Base-by-base conservation (phyloP, 345 rosid genomes). In the Barbarea vulgaris region DNA sequence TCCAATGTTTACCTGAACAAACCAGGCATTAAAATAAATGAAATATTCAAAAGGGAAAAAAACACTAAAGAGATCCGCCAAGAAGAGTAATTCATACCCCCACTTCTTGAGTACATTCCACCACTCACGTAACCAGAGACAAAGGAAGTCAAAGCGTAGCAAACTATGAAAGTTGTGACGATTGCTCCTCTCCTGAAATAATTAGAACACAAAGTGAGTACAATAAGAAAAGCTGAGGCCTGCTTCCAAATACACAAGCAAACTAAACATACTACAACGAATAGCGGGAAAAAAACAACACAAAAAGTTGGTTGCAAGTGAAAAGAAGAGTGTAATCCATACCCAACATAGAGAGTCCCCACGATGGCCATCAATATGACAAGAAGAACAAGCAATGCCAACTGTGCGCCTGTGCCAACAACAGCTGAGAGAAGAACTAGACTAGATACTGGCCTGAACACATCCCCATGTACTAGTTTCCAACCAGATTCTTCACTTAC, bases 401-500 rank as follows among this genome's bases (percentile, higher is more conserved):
- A 87, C 89, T 93, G 98, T 70, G 96, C 98, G 73, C 98, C 98
- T 18, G 96, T 93, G 36, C 98, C 98, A 63, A 93, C 98, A 73
- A 93, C 90, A 74, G 98, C 98, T 79, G 98, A 88, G 67, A 93
- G 84, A 65, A 90, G 46, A 76, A 85, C 93, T 77, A 87, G 73
- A 83, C 76, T 79, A 62, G 76, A 83, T 60, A 95, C 90, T 52
- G 89, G 87, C 56, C 98, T 85, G 83, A 93, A 93, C 77, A 93
- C 98, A 88, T 93, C 98, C 0, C 98, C 98, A 67, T 93, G 98
- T 67, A 93, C 98, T 81, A 93, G 95, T 82, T 93, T 93, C 98
- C 98, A 93, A 59, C 98, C 98, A 73, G 98, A 88, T 80, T 93
- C 98, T 83, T 93, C 98, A 74, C 90, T 90, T 66, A 89, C 98